Percentiles rank a stretch among this genome's conserved stretches.
Conservation (phyloP, 2,329 filamentous ascomycete genomes). For the Xylariaceae sp. region DNA sequence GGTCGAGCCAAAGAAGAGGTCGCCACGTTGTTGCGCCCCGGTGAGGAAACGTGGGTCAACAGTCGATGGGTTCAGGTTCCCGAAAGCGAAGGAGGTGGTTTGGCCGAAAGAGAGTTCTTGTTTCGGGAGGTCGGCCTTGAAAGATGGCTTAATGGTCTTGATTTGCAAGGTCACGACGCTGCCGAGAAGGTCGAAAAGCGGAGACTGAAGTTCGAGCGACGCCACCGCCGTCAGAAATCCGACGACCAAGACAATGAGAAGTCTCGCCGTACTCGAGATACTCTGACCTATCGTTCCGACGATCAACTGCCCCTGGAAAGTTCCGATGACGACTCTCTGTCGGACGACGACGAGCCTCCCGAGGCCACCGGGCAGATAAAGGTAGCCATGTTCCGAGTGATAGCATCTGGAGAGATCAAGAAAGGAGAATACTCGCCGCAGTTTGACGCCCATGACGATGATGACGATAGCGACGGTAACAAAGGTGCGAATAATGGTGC, state of each 20-base stretch:
- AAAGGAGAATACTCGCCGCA: slow-evolving; percentile 97
- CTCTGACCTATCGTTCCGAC: slow-evolving; percentile 78
- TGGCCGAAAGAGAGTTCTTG: slow-evolving; percentile 93
- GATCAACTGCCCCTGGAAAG: slow-evolving; percentile 68
- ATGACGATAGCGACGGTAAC: slow-evolving; percentile 61
- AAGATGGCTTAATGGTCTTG: slow-evolving; percentile 92
- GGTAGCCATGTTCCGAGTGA: slow-evolving; percentile 89
- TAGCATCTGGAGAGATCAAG: slow-evolving; percentile 95
- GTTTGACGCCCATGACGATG: slow-evolving; percentile 94
- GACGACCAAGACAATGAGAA: slow-evolving; percentile 38
- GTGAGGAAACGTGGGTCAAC: slow-evolving; percentile 99
- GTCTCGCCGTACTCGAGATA: slow-evolving; percentile 46
- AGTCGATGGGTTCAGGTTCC: slow-evolving; percentile 96
- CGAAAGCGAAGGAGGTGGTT: slow-evolving; percentile 82
- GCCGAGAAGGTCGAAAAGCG: slow-evolving; percentile 88
- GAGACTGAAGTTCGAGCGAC: slow-evolving; percentile 70
- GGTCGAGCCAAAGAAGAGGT: slow-evolving; percentile 94
- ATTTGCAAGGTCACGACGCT: slow-evolving; percentile 88
- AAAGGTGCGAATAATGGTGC: slow-evolving; percentile 53
- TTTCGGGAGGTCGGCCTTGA: slow-evolving; percentile 96
- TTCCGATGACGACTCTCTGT: slow-evolving; percentile 69
- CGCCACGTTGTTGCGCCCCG: slow-evolving; percentile 82
- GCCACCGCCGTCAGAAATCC: slow-evolving; percentile 60
- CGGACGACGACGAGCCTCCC: slow-evolving; percentile 76
- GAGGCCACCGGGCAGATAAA: slow-evolving; percentile 98